These are phyloP conservation scores for Starmera quercuum DNA, from an alignment of 805 yeast genomes.

Conservation along the genomic window DNA sequence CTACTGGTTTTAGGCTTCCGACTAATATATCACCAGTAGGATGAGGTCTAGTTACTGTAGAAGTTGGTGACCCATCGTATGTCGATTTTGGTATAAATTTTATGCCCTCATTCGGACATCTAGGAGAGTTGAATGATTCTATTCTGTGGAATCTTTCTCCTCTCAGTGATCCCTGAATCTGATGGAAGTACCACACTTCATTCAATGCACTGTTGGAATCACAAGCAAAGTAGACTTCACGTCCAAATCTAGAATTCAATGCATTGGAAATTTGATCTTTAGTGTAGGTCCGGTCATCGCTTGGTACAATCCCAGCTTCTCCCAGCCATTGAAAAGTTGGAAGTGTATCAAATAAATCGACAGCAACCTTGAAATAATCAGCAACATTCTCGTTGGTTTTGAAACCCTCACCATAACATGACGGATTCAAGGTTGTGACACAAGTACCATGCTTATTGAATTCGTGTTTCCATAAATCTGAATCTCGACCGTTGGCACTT, in stretches of 20 bases:
- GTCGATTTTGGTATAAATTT: constrained; percentile 63
- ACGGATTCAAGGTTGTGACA: constrained; percentile 68
- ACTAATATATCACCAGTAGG: constrained; percentile 24
- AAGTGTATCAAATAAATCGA: constrained; percentile 45
- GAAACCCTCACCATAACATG: constrained; percentile 44
- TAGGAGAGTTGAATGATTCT: constrained; percentile 33
- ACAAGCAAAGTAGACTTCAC: constrained; percentile 55
- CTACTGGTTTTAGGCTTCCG: constrained; percentile 45
- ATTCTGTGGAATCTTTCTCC: constrained; percentile 59
- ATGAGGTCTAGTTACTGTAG: constrained; percentile 5
- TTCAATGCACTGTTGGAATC: constrained; percentile 37
- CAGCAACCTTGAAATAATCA: constrained; percentile 61
- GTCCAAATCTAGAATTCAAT: constrained; percentile 41
- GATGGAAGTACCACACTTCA: constrained; percentile 71
- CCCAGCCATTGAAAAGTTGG: constrained; percentile 64
- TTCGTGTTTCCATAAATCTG: constrained; percentile 80
- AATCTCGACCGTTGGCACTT: constrained; percentile 61
- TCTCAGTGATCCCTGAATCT: constrained; percentile 64
- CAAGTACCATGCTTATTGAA: constrained; percentile 94
- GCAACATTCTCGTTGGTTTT: constrained; percentile 37
- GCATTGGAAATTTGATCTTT: constrained; percentile 48
- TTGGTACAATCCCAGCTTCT: constrained; percentile 68
- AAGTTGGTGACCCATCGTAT: constrained; percentile 16
- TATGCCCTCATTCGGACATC: constrained; percentile 65
- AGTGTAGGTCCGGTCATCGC: constrained; percentile 46